phyloP scores from a whole-genome alignment of 148 eudicot genomes.

The Gaultheria prostrata region DNA sequence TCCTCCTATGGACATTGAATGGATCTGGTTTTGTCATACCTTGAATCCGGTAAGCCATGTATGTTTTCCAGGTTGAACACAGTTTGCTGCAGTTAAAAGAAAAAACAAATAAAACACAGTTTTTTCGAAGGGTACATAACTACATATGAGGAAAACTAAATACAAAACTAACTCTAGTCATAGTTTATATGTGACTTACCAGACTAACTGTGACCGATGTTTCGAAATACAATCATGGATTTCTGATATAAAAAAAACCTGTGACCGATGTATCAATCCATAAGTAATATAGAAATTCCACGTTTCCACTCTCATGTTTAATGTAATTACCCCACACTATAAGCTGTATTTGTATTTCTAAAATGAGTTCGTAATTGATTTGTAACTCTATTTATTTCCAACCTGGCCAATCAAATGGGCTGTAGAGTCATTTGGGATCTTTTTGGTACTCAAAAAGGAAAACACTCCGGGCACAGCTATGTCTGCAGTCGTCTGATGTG shows the following conservation, averaged over 20 bases:
- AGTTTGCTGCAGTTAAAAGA: neutral
- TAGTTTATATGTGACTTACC: neutral
- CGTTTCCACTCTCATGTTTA: neutral
- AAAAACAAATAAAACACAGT: neutral
- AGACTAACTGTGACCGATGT: neutral
- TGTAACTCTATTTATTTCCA: neutral
- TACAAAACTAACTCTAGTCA: neutral
- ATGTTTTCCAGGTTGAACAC: neutral
- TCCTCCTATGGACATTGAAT: slow-evolving; percentile 90
- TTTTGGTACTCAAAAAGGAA: neutral
- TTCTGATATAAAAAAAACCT: no score
- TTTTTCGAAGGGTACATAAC: slow-evolving; percentile 11
- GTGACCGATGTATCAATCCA: neutral
- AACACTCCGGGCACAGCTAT: neutral
- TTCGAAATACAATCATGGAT: no score
- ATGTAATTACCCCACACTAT: neutral
- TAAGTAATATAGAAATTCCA: neutral
- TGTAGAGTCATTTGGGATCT: neutral
- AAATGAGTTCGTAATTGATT: neutral
- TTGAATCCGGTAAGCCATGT: slow-evolving; percentile 61
- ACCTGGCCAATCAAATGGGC: neutral
- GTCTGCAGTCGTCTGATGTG: neutral
- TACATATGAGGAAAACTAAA: neutral
- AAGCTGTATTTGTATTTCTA: neutral
- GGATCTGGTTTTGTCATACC: slow-evolving; percentile 97